Conservation (phyloP, 768 basidiomycete species). For the Lentinula sp. region DNA sequence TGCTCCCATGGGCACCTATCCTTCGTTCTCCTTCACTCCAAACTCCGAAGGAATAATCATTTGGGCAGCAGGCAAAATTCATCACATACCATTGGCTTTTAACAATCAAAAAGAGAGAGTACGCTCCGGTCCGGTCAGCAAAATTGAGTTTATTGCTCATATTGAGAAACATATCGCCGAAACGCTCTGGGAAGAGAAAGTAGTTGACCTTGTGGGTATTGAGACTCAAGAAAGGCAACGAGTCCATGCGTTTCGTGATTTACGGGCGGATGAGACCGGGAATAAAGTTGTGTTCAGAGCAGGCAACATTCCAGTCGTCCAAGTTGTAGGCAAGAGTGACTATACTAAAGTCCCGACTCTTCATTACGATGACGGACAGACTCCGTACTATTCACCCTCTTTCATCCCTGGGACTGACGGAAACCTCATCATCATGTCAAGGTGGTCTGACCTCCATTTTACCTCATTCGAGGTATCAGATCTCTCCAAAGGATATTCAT, state of each 20-base stretch:
- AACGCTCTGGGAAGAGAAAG: slow-evolving; percentile 40
- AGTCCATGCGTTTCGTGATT: slow-evolving; percentile 56
- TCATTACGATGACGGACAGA: slow-evolving; percentile 27
- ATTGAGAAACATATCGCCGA: slow-evolving; percentile 62
- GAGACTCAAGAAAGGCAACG: slow-evolving; percentile 52
- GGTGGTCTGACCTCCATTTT: slow-evolving; percentile 63
- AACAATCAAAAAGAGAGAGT: slow-evolving; percentile 51
- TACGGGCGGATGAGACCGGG: slow-evolving; percentile 51
- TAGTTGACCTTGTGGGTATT: slow-evolving; percentile 40
- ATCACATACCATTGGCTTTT: slow-evolving; percentile 48
- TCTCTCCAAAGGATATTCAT: slow-evolving; percentile 34
- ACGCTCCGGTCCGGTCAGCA: slow-evolving; percentile 30
- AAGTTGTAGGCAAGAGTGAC: slow-evolving; percentile 28
- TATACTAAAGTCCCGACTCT: slow-evolving; percentile 41
- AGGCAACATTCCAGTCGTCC: slow-evolving; percentile 53
- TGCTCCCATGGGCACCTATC: slow-evolving; percentile 78
- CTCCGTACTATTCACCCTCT: slow-evolving; percentile 62
- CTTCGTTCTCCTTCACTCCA: slow-evolving; percentile 66
- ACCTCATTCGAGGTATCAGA: slow-evolving; percentile 63
- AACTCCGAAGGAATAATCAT: slow-evolving; percentile 55
- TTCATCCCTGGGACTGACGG: slow-evolving; percentile 45
- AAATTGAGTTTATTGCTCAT: slow-evolving; percentile 55
- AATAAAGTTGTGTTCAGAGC: slow-evolving; percentile 56
- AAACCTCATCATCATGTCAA: slow-evolving; percentile 52
- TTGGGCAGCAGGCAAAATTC: slow-evolving; percentile 71